Percentiles rank a stretch among this genome's conserved stretches.
These are phyloP conservation scores for Penicillium digitatum DNA, from an alignment of 2,329 filamentous ascomycete species.

Conservation along the genomic window DNA sequence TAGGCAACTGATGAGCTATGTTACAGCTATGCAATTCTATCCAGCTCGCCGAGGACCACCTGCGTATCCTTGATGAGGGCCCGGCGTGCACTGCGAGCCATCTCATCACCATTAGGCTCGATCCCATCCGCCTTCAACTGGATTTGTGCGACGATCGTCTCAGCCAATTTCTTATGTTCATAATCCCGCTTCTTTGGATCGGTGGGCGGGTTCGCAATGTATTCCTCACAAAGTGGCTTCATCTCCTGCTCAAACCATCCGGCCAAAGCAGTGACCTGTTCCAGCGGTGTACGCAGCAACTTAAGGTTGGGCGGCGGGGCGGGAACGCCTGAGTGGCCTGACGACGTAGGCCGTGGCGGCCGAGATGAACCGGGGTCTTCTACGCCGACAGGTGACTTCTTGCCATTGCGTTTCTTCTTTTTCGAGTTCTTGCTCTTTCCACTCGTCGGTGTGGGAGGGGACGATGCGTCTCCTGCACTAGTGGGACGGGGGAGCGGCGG, in stretches of 20 bases:
- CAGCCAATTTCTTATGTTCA: slow-evolving; percentile 44
- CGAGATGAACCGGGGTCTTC: slow-evolving; percentile 19
- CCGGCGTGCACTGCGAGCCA: slow-evolving; percentile 50
- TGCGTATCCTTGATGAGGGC: slow-evolving; percentile 44
- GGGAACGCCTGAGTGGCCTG: slow-evolving; percentile 19
- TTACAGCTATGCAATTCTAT: slow-evolving; percentile 28
- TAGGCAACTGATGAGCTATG: not conserved
- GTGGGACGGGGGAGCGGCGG: slow-evolving; percentile 10
- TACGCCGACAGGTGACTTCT: slow-evolving; percentile 4
- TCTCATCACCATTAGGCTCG: slow-evolving; percentile 64
- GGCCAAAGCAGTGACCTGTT: slow-evolving; percentile 38
- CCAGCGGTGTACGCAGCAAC: slow-evolving; percentile 30
- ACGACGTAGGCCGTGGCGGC: slow-evolving; percentile 13
- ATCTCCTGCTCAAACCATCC: slow-evolving; percentile 38
- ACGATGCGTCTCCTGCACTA: slow-evolving; percentile 20
- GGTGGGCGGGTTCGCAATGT: slow-evolving; percentile 38
- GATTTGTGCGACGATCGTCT: slow-evolving; percentile 44
- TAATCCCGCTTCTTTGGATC: slow-evolving; percentile 41
- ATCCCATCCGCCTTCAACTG: slow-evolving; percentile 63
- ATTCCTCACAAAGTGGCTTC: slow-evolving; percentile 38
- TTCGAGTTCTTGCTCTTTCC: slow-evolving; percentile 21
- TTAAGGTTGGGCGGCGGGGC: slow-evolving; percentile 37
- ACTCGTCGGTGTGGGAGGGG: slow-evolving; percentile 9
- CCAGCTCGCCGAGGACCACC: slow-evolving; percentile 36
- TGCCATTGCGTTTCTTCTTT: slow-evolving; percentile 29